Conservation (phyloP, 805 yeast genomes). For the Myxozyma vanderwaltii region DNA sequence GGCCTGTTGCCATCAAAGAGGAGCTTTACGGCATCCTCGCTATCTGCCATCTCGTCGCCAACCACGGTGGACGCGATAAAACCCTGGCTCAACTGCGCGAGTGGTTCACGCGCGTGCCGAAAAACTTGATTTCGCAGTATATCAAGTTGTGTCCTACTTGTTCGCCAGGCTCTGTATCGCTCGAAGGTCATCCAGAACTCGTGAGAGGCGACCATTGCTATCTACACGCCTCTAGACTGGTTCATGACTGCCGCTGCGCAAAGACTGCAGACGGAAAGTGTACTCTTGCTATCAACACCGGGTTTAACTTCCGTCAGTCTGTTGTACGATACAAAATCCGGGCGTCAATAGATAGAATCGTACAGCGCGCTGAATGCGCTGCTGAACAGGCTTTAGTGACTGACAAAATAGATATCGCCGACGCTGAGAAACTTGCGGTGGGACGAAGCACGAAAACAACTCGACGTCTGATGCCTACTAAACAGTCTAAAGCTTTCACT, state of each 20-base stretch:
- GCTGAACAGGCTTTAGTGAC: neutral
- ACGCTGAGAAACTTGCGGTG: neutral
- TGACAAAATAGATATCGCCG: neutral
- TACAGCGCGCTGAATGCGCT: conserved; percentile 7
- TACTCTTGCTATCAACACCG: neutral
- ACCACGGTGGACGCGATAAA: conserved; percentile 34
- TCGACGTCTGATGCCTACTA: no score
- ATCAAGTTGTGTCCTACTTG: conserved; percentile 33
- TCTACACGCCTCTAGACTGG: conserved; percentile 8
- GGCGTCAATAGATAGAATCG: neutral
- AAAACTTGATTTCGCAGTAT: conserved; percentile 30
- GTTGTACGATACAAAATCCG: conserved; percentile 10
- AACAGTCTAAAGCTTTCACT: no score
- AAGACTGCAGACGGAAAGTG: neutral
- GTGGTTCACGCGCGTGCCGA: conserved; percentile 33
- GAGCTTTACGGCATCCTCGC: conserved; percentile 29
- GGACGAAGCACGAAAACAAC: neutral
- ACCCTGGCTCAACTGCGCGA: conserved; percentile 27
- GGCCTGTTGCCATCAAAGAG: conserved; percentile 30
- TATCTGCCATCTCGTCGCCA: conserved; percentile 19
- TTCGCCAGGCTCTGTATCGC: conserved; percentile 66
- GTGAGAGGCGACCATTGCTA: conserved; percentile 9
- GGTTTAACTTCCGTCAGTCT: conserved; percentile 4
- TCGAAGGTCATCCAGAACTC: conserved; percentile 65
- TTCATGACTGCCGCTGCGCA: conserved; percentile 9